Base-by-base conservation (phyloP, 805 yeast genomes). In the Lipomyces kockii region DNA sequence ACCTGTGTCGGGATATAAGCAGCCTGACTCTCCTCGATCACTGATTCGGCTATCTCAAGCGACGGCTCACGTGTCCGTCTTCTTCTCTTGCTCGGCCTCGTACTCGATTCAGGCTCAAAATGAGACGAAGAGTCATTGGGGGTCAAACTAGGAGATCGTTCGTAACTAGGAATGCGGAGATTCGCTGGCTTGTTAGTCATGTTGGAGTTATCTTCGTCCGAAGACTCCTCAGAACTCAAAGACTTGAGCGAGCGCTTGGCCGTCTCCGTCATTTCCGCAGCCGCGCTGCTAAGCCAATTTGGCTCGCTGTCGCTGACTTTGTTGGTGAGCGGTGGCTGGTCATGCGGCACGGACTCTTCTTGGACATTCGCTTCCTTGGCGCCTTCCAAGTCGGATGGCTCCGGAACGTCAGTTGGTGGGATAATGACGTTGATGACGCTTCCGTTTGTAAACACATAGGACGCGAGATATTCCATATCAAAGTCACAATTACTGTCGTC, bases 401-500 rank as follows among this genome's bases (percentile, higher is more conserved):
- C 59, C 34, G 34, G 34, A 32, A 3, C 43, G 17, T 6, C 63
- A 53, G 12, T 8, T n/a, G 17, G 29, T 12, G 63, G 27, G 2
- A 25, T 20, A 14, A 60, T 27, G 11, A 61, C 69, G 39, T 60
- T 51, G 5, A 63, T 43, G 11, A 60, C 55, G 17, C 57, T 53
- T 29, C 62, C 69, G 51, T 55, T 55, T 6, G 34, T 17, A 20
- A 66, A 51, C 7, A 67, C 60, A 9, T 37, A 37, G 5, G 60
- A 32, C n/a, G 51, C 64, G 7, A 49, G 49, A 35, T 67, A 67
- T 8, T 60, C 67, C 14, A 54, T 59, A 51, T 67, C 70, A 54
- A 67, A 49, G 54, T 67, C 70, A 29, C 64, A 67, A 6, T n/a
- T n/a, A 57, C 27, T 54, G 8, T 60, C 58, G 39, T 67, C 68